phyloP scores from a whole-genome alignment of 2,329 filamentous ascomycete species.

The Talaromyces sp. region DNA sequence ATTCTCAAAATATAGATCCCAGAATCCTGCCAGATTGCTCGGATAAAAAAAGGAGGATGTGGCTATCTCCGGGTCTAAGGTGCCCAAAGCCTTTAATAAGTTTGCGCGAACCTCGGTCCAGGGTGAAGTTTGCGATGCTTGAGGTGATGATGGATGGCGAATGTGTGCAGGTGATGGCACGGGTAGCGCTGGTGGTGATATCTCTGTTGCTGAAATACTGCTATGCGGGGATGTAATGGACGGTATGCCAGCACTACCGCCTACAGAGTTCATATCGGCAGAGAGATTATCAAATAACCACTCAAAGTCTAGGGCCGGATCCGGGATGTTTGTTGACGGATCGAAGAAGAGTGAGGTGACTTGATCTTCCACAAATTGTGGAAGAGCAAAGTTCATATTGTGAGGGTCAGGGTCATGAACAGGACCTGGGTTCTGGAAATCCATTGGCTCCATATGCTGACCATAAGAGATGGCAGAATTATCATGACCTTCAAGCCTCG shows the following conservation, averaged over 20 bases:
- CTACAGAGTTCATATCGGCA: constrained; percentile 20
- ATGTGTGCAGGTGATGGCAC: constrained; percentile 20
- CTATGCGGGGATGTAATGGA: constrained; percentile 19
- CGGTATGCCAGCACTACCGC: constrained; percentile 14
- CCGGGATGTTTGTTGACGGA: constrained; percentile 24
- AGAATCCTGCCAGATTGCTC: constrained; percentile 26
- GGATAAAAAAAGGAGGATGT: constrained; percentile 28
- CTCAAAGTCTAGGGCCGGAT: constrained; percentile 26
- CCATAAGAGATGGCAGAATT: neutral
- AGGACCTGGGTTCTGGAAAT: constrained; percentile 5
- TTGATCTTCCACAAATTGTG: constrained; percentile 18
- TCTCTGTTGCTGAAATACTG: constrained; percentile 18
- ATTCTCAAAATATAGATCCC: constrained; percentile 29
- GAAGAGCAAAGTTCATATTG: constrained; percentile 14
- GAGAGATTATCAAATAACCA: constrained; percentile 28
- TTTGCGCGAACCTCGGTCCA: constrained; percentile 25
- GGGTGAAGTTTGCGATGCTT: constrained; percentile 20
- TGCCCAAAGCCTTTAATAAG: constrained; percentile 24
- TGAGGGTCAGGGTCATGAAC: neutral
- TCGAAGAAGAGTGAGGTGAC: constrained; percentile 26
- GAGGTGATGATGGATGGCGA: constrained; percentile 21
- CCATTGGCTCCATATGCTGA: constrained; percentile 6
- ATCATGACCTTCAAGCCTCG: neutral
- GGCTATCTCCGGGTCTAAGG: constrained; percentile 23
- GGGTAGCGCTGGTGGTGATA: constrained; percentile 22